Conservation (phyloP, 306 rosid genomes). For the Vigna mungo region DNA sequence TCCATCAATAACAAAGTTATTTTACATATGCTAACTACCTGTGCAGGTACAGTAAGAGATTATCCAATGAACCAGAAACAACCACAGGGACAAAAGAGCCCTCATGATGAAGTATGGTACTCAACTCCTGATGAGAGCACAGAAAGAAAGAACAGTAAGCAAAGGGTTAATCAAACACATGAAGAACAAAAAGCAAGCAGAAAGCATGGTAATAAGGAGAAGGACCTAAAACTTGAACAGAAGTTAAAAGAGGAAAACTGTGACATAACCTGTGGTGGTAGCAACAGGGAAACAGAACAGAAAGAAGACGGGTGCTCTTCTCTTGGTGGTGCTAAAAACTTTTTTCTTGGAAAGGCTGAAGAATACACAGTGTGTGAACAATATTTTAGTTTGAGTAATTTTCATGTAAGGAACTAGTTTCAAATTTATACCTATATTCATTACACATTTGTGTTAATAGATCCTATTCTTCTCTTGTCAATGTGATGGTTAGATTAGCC, state of each 20-base stretch:
- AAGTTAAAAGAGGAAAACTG: background rate
- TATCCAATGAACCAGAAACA: constrained; percentile 15
- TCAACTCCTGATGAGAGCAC: constrained; percentile 17
- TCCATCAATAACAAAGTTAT: too few relatives aligned
- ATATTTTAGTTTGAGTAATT: constrained; percentile 37
- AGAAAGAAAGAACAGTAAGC: background rate
- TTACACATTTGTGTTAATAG: background rate
- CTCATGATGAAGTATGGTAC: constrained; percentile 26
- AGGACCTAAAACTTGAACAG: background rate
- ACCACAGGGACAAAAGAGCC: constrained; percentile 34
- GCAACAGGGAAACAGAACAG: background rate
- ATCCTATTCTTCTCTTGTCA: constrained; percentile 2
- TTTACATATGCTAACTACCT: background rate
- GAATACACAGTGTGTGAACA: constrained; percentile 39
- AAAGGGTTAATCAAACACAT: background rate
- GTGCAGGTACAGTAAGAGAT: constrained; percentile 33
- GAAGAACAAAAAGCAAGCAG: background rate
- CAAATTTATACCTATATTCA: background rate
- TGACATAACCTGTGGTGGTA: constrained; percentile 6
- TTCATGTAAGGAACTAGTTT: constrained; percentile 31
- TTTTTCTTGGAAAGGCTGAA: constrained; percentile 44
- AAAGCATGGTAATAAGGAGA: background rate
- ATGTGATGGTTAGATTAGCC: background rate
- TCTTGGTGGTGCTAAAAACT: constrained; percentile 48
- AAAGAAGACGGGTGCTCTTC: constrained; percentile 17